Conservation (phyloP, 352 stramenopile species). For the Plasmopara halstedii region DNA sequence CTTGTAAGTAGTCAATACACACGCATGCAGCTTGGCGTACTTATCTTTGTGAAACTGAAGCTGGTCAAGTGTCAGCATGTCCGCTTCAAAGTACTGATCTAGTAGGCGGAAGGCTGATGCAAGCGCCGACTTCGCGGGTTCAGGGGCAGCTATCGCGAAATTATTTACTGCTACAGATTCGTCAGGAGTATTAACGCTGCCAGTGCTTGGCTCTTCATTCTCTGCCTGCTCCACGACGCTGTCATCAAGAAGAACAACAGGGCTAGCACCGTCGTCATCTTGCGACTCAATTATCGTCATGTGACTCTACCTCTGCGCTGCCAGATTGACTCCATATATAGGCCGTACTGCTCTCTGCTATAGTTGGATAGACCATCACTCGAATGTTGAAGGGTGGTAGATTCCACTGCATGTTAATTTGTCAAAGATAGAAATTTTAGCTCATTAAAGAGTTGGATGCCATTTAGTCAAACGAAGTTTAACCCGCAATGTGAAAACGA, state of each 20-base stretch:
- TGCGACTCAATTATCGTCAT: constrained; percentile 10
- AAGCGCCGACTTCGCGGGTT: constrained; percentile 43
- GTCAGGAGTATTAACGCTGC: constrained; percentile 1
- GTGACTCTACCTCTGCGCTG: neutral
- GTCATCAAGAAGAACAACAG: constrained; percentile 1
- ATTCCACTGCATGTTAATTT: too few species aligned
- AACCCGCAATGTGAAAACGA: too few species aligned
- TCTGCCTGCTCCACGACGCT: constrained; percentile 12
- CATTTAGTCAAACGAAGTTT: too few species aligned
- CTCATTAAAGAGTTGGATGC: too few species aligned
- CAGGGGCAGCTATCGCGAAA: constrained; percentile 10
- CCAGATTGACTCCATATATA: constrained; percentile 7
- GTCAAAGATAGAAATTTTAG: too few species aligned
- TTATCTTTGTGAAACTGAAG: constrained; percentile 79
- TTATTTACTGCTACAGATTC: constrained; percentile 8
- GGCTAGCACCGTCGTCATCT: neutral
- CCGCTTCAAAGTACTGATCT: constrained; percentile 79
- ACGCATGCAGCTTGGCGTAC: constrained; percentile 60
- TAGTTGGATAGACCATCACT: too few species aligned
- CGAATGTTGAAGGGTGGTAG: too few species aligned
- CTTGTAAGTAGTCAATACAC: constrained; percentile 70
- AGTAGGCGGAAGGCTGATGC: constrained; percentile 67
- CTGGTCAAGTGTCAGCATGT: constrained; percentile 74
- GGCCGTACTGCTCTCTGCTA: neutral
- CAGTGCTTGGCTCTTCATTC: constrained; percentile 5